Percentiles rank a stretch among this genome's conserved stretches.
Conservation (phyloP, 345 rosid genomes). For the Arabidopsis arenosa region DNA sequence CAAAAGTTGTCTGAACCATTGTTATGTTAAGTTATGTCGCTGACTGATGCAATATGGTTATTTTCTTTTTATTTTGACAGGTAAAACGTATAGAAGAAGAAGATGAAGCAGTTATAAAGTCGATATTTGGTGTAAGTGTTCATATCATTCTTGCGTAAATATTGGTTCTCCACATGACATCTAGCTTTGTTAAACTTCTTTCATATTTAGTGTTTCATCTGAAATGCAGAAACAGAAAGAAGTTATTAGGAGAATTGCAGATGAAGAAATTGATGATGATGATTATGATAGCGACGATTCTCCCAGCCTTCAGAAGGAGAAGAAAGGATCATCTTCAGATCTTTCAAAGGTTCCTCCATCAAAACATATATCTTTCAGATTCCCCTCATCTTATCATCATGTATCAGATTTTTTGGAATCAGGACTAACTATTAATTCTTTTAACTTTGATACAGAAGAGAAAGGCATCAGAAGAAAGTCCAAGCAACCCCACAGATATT, state of each 20-base stretch:
- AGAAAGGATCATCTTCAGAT: slow-evolving; percentile 40
- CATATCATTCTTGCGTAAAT: slow-evolving; percentile 11
- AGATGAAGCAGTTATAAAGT: slow-evolving; percentile 75
- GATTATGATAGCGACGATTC: slow-evolving; percentile 36
- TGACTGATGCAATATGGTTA: neutral
- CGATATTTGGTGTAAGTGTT: slow-evolving; percentile 60
- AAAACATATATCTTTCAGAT: slow-evolving; percentile 4
- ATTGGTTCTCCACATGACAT: neutral
- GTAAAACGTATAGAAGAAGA: slow-evolving; percentile 69
- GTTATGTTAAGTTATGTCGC: neutral
- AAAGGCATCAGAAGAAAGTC: slow-evolving; percentile 54
- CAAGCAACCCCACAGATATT: slow-evolving; percentile 59
- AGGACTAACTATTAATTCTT: slow-evolving; percentile 19
- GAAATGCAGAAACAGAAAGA: slow-evolving; percentile 54
- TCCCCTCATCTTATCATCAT: slow-evolving; percentile 1
- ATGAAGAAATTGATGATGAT: slow-evolving; percentile 50
- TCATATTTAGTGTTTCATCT: slow-evolving; percentile 21
- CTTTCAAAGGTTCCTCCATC: slow-evolving; percentile 42
- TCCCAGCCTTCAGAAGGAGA: slow-evolving; percentile 37
- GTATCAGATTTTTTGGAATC: neutral
- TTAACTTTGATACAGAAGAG: slow-evolving; percentile 52
- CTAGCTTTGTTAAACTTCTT: slow-evolving; percentile 14
- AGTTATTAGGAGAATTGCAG: slow-evolving; percentile 62
- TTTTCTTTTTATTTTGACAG: slow-evolving; percentile 36
- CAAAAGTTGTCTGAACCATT: slow-evolving; percentile 12